Base-by-base conservation (phyloP, 805 yeast species). In the Pichia cephalocereana region DNA sequence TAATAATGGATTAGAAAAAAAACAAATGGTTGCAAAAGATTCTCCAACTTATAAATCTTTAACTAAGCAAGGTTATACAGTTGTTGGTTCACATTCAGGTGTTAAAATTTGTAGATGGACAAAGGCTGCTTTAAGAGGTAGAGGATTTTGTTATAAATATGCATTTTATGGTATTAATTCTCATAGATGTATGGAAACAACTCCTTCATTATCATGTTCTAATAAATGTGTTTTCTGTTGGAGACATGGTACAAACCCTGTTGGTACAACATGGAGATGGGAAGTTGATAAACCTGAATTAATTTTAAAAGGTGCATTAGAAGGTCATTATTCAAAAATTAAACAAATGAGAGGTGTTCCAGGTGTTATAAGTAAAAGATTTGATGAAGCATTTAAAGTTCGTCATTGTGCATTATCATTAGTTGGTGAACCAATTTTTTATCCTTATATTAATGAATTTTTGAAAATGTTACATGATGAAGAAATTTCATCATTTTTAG, bases 191-290 rank as follows among this genome's bases (percentile, higher is more conserved):
- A 89, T 89, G 97, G 97, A 89, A 63, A 80, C 96, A 3, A 89
- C 97, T 0, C 97, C 97, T 1, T 83, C 95, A 1, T 71, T 89
- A 50, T 91, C 96, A 8, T 89, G 97, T 65, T 87, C 96, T 6
- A 89, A 89, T 62, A 89, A 89, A 64, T 89, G 97, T 74, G 96
- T 90, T 6, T 89, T 89, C 61, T 89, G 97, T 68, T 89, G 97
- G 97, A 77, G 97, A 63, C 97, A 89, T 65, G 97, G 97, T 44
- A 89, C 96, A 2, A 90, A 89, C 60, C 97, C 97, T 0, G 96
- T 90, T 2, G 96, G 96, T 17, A 89, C 95, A 30, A 83, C 83
- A 51, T 89, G 97, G 97, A 72, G 96, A 59, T 89, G 97, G 97
- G 91, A 88, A 59, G 86, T 88, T 14, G 96, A 89, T 64, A 82